A percentile compares a stretch with the other conserved stretches of the same genome.
phyloP scores from a whole-genome alignment of 352 stramenopile species.

The Plasmopara halstedii region DNA sequence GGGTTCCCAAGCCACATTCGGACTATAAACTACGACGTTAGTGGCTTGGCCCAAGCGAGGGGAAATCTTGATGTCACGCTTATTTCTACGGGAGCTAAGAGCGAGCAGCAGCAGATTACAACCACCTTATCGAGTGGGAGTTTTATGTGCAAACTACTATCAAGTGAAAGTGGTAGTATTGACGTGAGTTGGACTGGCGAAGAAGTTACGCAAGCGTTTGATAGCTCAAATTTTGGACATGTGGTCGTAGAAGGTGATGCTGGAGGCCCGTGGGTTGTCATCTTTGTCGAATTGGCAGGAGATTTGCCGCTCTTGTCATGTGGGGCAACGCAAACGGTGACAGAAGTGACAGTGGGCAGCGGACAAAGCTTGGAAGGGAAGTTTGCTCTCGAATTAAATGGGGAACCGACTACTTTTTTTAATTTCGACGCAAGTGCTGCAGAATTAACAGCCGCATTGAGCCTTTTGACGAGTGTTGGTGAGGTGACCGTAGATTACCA shows the following conservation, averaged over 20 bases:
- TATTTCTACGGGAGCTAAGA: slow-evolving; percentile 23
- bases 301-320: slow-evolving; percentile 30
- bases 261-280: slow-evolving; percentile 31
- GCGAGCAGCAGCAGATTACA: slow-evolving; percentile 32
- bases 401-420: slow-evolving; percentile 23
- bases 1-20: slow-evolving; percentile 27
- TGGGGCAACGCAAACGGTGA: slow-evolving; percentile 32
- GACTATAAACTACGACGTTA: slow-evolving; percentile 11
- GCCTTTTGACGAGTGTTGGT: slow-evolving; percentile 11
- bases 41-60: slow-evolving; percentile 16
- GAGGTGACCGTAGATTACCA: slow-evolving; percentile 20
- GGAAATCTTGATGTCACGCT: slow-evolving; percentile 17
- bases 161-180: slow-evolving; percentile 10
- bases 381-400: slow-evolving; percentile 25
- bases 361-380: slow-evolving; percentile 23
- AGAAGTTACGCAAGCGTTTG: slow-evolving; percentile 21
- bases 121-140: slow-evolving; percentile 29
- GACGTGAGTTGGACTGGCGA: slow-evolving; percentile 19
- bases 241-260: slow-evolving; percentile 9
- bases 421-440: slow-evolving; percentile 15
- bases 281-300: slow-evolving; percentile 37
- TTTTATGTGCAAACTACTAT: slow-evolving; percentile 22
- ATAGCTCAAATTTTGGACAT: slow-evolving; percentile 20
- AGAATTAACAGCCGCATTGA: slow-evolving; percentile 27
- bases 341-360: slow-evolving; percentile 24